Percentiles rank a stretch among this genome's conserved stretches.
These are phyloP conservation scores for Plasmodium vivax DNA, from an alignment of 169 alveolate species.

Conservation along the genomic window DNA sequence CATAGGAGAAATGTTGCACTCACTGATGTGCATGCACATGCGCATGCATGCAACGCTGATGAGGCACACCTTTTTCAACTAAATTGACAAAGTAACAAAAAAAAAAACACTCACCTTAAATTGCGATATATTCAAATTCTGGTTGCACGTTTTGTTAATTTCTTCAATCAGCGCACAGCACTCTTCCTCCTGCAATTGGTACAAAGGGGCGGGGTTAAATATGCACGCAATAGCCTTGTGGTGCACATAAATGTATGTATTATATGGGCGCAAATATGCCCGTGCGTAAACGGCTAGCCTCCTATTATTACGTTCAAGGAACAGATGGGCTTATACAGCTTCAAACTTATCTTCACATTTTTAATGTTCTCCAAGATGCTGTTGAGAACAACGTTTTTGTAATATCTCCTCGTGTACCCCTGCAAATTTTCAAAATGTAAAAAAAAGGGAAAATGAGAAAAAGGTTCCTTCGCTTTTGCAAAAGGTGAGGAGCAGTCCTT, in stretches of 20 bases:
- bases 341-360: slow-evolving; percentile 38
- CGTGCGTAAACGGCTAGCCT: neutral
- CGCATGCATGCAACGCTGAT: neutral
- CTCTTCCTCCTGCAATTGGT: slow-evolving; percentile 37
- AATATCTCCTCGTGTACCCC: slow-evolving; percentile 70
- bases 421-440: neutral
- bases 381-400: slow-evolving; percentile 46
- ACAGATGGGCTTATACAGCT: slow-evolving; percentile 61
- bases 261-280: neutral
- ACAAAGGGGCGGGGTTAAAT: neutral
- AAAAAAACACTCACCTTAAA: slow-evolving; percentile 32
- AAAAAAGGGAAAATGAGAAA: neutral
- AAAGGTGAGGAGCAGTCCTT: neutral
- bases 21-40: neutral
- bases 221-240: neutral
- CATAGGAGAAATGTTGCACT: neutral
- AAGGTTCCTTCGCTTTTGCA: neutral
- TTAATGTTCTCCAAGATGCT: slow-evolving; percentile 66
- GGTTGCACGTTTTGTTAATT: slow-evolving; percentile 60
- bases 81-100: neutral
- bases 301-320: slow-evolving; percentile 47
- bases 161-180: slow-evolving; percentile 59
- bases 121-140: slow-evolving; percentile 53
- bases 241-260: neutral
- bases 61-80: neutral